phyloP scores from a whole-genome alignment of 2,329 filamentous ascomycete genomes.

The Aspergillus ibericus region DNA sequence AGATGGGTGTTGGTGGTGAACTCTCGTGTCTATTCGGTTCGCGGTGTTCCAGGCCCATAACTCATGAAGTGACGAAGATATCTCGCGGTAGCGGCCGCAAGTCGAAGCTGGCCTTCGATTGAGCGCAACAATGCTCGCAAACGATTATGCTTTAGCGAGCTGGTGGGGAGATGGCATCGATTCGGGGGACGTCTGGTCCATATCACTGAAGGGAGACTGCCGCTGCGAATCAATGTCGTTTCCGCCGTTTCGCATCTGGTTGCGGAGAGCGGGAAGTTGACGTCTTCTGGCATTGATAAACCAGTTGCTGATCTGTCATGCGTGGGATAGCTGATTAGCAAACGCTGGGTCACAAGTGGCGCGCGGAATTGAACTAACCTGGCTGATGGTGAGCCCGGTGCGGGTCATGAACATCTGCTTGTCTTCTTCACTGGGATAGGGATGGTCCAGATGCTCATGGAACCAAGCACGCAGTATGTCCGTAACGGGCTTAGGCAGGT shows the following conservation, averaged over 20 bases:
- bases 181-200: slow-evolving; percentile 30
- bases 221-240: slow-evolving; percentile 31
- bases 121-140: background rate
- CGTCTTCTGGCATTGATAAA: slow-evolving; percentile 54
- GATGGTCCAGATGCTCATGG: slow-evolving; percentile 71
- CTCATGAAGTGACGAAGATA: slow-evolving; percentile 16
- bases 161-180: slow-evolving; percentile 31
- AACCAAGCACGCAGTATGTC: slow-evolving; percentile 82
- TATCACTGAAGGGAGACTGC: slow-evolving; percentile 39
- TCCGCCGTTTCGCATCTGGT: slow-evolving; percentile 41
- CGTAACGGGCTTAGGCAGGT: slow-evolving; percentile 86
- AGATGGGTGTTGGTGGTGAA: slow-evolving; percentile 12
- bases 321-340: background rate
- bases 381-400: slow-evolving; percentile 75
- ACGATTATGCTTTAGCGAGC: slow-evolving; percentile 1
- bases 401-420: slow-evolving; percentile 76
- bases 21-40: slow-evolving; percentile 14
- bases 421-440: slow-evolving; percentile 85
- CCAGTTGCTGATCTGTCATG: slow-evolving; percentile 52
- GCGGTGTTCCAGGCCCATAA: slow-evolving; percentile 12
- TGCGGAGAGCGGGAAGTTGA: slow-evolving; percentile 49
- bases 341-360: background rate
- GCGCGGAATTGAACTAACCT: slow-evolving; percentile 37
- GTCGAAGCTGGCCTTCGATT: background rate
- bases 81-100: slow-evolving; percentile 7